Percentiles rank a stretch among this genome's conserved stretches.
These are phyloP conservation scores for Ceratobasidium sp. DNA, from an alignment of 1,284 basidiomycete genomes.

Conservation along the genomic window DNA sequence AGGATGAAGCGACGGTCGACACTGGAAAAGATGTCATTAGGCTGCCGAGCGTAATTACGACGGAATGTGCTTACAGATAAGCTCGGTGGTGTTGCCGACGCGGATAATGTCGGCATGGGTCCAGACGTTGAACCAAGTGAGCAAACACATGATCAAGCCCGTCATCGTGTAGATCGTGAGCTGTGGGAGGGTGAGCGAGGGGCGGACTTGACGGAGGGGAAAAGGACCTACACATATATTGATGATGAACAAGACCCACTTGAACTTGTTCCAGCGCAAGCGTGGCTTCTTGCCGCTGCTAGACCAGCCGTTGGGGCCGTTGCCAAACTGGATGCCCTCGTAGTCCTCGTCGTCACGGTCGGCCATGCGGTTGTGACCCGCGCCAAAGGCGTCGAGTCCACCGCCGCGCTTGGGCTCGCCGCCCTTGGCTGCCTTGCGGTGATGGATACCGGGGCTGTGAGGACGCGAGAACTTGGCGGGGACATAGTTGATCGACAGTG, in stretches of 20 bases:
- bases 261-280: slow-evolving; percentile 72
- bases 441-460: slow-evolving; percentile 55
- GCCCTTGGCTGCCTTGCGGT: slow-evolving; percentile 50
- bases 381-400: slow-evolving; percentile 66
- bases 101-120: slow-evolving; percentile 65
- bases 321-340: slow-evolving; percentile 56
- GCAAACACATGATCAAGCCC: slow-evolving; percentile 62
- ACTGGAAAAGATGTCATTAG: slow-evolving; percentile 48
- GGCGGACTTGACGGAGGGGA: neutral
- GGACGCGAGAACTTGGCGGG: slow-evolving; percentile 67
- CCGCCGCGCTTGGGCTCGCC: slow-evolving; percentile 60
- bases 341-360: slow-evolving; percentile 65
- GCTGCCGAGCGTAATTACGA: neutral
- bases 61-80: slow-evolving; percentile 55
- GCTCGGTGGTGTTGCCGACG: slow-evolving; percentile 65
- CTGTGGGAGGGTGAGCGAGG: slow-evolving; percentile 48
- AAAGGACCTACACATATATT: slow-evolving; percentile 61
- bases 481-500: slow-evolving; percentile 67
- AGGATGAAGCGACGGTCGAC: slow-evolving; percentile 61
- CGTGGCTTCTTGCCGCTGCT: slow-evolving; percentile 54
- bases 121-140: slow-evolving; percentile 73
- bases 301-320: slow-evolving; percentile 47
- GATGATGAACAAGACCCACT: slow-evolving; percentile 67
- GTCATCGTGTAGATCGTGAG: slow-evolving; percentile 62
- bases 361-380: slow-evolving; percentile 61